Evolutionary conservation across 176 grass and related monocot genomes (phyloP).

Genomic region (Oryza longistaminata): DNA sequence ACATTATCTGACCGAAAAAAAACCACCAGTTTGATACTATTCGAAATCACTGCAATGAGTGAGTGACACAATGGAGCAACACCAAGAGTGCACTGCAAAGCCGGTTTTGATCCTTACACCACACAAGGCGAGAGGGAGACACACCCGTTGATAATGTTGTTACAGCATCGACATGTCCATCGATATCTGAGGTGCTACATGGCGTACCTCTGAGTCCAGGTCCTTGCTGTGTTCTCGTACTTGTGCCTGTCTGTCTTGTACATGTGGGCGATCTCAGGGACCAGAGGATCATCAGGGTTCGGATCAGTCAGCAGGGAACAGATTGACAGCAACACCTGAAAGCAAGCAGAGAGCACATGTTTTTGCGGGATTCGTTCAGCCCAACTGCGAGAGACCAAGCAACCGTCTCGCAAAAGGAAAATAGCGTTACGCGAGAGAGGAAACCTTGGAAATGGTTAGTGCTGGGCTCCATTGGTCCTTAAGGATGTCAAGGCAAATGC

Average conservation of each 20-base stretch:
- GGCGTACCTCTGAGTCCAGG: constrained; percentile 72
- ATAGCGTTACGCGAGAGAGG: not conserved
- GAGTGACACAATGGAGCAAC: not conserved
- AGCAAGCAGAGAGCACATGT: not conserved
- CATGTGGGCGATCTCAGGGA: constrained; percentile 83
- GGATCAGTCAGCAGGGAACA: constrained; percentile 73
- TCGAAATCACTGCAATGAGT: not conserved
- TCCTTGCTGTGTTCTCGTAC: constrained; percentile 71
- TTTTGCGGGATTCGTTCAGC: not conserved
- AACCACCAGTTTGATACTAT: constrained; percentile 2
- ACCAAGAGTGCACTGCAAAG: constrained; percentile 8
- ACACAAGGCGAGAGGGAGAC: not conserved
- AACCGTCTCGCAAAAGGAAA: not conserved
- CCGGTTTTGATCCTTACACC: too few species aligned
- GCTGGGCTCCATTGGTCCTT: constrained; percentile 89
- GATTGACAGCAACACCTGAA: constrained; percentile 72
- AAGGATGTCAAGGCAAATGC: constrained; percentile 79
- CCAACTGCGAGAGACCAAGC: not conserved
- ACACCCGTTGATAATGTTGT: constrained; percentile 6
- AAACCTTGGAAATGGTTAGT: constrained; percentile 68
- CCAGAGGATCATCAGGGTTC: constrained; percentile 77
- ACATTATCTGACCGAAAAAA: constrained; percentile 22
- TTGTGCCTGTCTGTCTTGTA: constrained; percentile 75
- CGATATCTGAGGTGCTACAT: constrained; percentile 35
- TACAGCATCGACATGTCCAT: constrained; percentile 5